Conservation (phyloP, 805 yeast genomes). For the Ogataea kodamae region DNA sequence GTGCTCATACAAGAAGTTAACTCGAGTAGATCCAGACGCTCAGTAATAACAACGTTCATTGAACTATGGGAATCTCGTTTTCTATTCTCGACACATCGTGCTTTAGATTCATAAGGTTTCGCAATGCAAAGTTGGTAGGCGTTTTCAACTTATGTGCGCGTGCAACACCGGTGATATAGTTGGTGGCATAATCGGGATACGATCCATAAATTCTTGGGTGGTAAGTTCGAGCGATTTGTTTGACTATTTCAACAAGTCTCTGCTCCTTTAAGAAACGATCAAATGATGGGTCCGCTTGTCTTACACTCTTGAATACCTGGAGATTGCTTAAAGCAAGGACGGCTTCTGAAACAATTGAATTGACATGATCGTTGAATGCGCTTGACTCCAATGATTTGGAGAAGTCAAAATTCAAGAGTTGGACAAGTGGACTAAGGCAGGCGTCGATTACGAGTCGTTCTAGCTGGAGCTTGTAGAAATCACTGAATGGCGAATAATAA, state of each 20-base stretch:
- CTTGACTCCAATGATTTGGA: background rate
- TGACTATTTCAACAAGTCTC: conserved; percentile 14
- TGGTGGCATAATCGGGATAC: conserved; percentile 5
- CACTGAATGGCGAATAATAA: conserved; percentile 20
- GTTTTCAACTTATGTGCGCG: background rate
- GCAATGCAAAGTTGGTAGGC: conserved; percentile 1
- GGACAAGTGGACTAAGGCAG: conserved; percentile 19
- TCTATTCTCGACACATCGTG: background rate
- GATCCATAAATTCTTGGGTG: background rate
- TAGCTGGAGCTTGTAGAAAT: conserved; percentile 18
- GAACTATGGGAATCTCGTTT: conserved; percentile 3
- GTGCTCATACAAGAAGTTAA: conserved; percentile 1
- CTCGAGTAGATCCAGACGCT: no score
- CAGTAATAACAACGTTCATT: no score
- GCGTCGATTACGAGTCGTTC: conserved; percentile 25
- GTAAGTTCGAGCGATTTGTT: conserved; percentile 4
- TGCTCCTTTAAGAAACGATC: conserved; percentile 15
- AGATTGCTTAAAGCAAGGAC: conserved; percentile 10
- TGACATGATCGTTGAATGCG: conserved; percentile 9
- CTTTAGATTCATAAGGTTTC: conserved; percentile 1
- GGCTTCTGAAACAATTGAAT: conserved; percentile 16
- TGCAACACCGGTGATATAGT: conserved; percentile 10
- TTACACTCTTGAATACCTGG: conserved; percentile 6
- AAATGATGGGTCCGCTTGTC: conserved; percentile 16
- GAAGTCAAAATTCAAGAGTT: conserved; percentile 10